Evolutionary conservation across 345 rosid genomes (phyloP), one percentile per base, ranked within the genome.

Genomic region (Pistacia integerrima): DNA sequence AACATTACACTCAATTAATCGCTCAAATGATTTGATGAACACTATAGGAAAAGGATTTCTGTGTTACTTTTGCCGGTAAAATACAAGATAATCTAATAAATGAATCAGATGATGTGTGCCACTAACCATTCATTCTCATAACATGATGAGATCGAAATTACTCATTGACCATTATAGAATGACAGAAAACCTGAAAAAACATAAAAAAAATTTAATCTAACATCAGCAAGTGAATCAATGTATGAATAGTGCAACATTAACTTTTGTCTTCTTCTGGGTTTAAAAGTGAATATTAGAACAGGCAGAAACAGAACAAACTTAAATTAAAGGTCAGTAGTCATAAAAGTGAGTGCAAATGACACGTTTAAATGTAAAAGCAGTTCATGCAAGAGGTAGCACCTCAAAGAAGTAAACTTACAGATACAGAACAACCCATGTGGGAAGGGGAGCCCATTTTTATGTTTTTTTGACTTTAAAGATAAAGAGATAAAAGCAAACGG

Each of bases 61-160:
- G 66, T 30, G 59, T 1, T 30, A 18, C 57, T 66, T 68, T 61
- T 56, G 44, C 16, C 61, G 18, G 59, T 59, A 38, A 68, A 44
- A 48, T 74, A 72, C 52, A 8, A 58, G 80, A 81, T 81, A 73
- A 76, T 69, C 16, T 77, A 64, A 70, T 41, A 35, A 56, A 77
- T 70, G n/a, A 10, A 63, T 4, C 8, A 59, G 76, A 59, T 70
- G 63, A 70, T 52, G 49, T 70, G 79, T 52, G 63, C 70, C 79
- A 74, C 76, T 74, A 57, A 64, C 6, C 30, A 18, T 62, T 62
- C 76, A 62, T 61, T 46, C 75, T 59, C 49, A 22, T 57, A 12
- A 14, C 22, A 44, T 41, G 11, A 35, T 38, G 41, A 38, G 41
- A 38, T 38, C 4, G 41, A 2, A 41, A 72, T 72, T 59, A 58